Conservation (phyloP, 108 stramenopile species). For the Epithemia pelagica region DNA sequence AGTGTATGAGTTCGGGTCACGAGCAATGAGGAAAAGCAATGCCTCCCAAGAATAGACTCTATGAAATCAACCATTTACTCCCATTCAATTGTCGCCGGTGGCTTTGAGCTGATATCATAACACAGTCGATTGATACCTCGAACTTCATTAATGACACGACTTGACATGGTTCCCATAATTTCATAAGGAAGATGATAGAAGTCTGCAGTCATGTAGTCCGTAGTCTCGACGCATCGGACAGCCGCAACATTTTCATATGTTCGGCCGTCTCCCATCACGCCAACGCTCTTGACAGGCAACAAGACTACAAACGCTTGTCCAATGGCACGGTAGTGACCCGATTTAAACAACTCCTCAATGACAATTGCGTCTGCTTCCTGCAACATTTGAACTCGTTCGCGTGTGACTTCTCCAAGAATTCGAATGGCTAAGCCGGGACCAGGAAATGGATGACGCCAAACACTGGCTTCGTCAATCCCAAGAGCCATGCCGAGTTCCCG, state of each 20-base stretch:
- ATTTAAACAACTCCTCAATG: constrained; percentile 85
- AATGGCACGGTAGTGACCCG: constrained; percentile 92
- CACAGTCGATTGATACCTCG: constrained; percentile 94
- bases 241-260: constrained; percentile 91
- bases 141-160: constrained; percentile 96
- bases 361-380: constrained; percentile 96
- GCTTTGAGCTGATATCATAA: constrained; percentile 99
- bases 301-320: constrained; percentile 97
- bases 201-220: constrained; percentile 99
- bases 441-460: constrained; percentile 99
- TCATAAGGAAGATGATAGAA: constrained; percentile 97
- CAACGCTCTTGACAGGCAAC: constrained; percentile 92
- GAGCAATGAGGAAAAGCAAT: too few species aligned
- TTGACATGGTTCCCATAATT: constrained; percentile 89
- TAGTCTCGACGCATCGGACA: constrained; percentile 93
- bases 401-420: constrained; percentile 85
- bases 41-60: too few species aligned
- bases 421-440: constrained; percentile 98
- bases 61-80: too few species aligned
- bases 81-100: constrained; percentile 99
- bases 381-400: constrained; percentile 82
- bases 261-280: constrained; percentile 97
- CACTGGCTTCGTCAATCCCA: constrained; percentile 90
- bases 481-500: constrained; percentile 87
- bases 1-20: too few species aligned